phyloP scores from a whole-genome alignment of 2,329 filamentous ascomycete species.

The Dissoconium aciculare region DNA sequence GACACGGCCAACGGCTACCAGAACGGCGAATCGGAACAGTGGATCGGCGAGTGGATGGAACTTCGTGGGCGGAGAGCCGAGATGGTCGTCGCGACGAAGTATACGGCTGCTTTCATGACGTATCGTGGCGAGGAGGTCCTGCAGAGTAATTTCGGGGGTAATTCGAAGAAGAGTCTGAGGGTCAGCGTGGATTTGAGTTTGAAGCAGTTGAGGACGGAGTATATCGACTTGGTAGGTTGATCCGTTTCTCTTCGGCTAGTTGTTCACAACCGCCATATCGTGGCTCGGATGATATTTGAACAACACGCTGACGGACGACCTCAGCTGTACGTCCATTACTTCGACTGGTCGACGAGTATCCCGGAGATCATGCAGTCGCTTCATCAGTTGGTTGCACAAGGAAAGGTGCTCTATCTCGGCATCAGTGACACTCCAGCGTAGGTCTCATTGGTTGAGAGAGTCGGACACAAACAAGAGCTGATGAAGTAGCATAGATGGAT shows the following conservation, averaged over 20 bases:
- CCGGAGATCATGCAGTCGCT: constrained; percentile 32
- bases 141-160: constrained; percentile 45
- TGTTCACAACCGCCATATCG: no score
- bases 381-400: constrained; percentile 26
- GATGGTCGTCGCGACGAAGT: constrained; percentile 32
- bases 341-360: constrained; percentile 30
- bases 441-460: constrained; percentile 6
- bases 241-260: no score
- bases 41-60: constrained; percentile 32
- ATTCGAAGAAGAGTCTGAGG: constrained; percentile 46
- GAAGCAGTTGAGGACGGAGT: constrained; percentile 48
- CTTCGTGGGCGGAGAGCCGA: constrained; percentile 26
- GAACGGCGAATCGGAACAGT: constrained; percentile 27
- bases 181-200: constrained; percentile 29
- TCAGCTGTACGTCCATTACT: constrained; percentile 20
- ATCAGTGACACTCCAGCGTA: constrained; percentile 31
- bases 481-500: neutral
- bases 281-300: no score
- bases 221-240: constrained; percentile 45
- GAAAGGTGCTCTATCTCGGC: constrained; percentile 33
- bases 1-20: constrained; percentile 27
- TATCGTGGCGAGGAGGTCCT: constrained; percentile 34
- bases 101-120: constrained; percentile 18
- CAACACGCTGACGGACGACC: no score
- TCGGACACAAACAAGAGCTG: constrained; percentile 16